A percentile compares a stretch with the other conserved stretches of the same genome.
These are phyloP conservation scores for Pseudovirgaria hyperparasitica DNA, from an alignment of 2,329 filamentous ascomycete genomes.

Conservation along the genomic window DNA sequence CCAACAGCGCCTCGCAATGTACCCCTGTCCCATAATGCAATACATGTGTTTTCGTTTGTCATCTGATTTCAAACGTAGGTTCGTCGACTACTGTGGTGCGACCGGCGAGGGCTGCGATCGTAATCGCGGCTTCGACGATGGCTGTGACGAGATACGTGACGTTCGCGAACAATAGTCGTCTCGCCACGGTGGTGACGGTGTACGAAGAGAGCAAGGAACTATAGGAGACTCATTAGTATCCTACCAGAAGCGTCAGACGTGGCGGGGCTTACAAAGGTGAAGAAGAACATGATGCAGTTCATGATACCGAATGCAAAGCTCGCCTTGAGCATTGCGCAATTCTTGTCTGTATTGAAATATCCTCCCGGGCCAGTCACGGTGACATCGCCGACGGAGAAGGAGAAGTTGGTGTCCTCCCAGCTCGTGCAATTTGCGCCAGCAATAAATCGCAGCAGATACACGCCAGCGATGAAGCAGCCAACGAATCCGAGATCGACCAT, in stretches of 20 bases:
- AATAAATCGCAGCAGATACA: slow-evolving; percentile 46
- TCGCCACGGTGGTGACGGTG: slow-evolving; percentile 31
- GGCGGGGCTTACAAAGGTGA: slow-evolving; percentile 47
- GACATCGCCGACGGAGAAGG: slow-evolving; percentile 49
- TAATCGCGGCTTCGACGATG: slow-evolving; percentile 18
- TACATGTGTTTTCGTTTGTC: no score
- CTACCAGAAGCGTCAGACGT: background rate
- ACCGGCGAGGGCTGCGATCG: slow-evolving; percentile 24
- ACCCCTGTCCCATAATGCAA: no score
- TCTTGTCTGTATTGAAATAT: slow-evolving; percentile 49
- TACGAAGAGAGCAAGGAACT: slow-evolving; percentile 50
- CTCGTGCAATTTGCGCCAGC: slow-evolving; percentile 53
- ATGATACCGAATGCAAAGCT: slow-evolving; percentile 84
- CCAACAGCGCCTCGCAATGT: no score
- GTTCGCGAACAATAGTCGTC: slow-evolving; percentile 40
- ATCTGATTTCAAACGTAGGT: slow-evolving; percentile 8
- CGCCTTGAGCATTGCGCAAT: slow-evolving; percentile 86
- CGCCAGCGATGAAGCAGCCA: slow-evolving; percentile 49
- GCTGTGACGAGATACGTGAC: slow-evolving; percentile 32
- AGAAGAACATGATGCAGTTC: slow-evolving; percentile 67
- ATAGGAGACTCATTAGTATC: background rate
- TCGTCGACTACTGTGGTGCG: slow-evolving; percentile 23
- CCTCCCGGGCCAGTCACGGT: slow-evolving; percentile 37
- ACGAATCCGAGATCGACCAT: slow-evolving; percentile 50
- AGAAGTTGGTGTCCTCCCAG: slow-evolving; percentile 40